These are phyloP conservation scores for Aphanomyces cochlioides DNA, from an alignment of 352 stramenopile species.

Conservation along the genomic window DNA sequence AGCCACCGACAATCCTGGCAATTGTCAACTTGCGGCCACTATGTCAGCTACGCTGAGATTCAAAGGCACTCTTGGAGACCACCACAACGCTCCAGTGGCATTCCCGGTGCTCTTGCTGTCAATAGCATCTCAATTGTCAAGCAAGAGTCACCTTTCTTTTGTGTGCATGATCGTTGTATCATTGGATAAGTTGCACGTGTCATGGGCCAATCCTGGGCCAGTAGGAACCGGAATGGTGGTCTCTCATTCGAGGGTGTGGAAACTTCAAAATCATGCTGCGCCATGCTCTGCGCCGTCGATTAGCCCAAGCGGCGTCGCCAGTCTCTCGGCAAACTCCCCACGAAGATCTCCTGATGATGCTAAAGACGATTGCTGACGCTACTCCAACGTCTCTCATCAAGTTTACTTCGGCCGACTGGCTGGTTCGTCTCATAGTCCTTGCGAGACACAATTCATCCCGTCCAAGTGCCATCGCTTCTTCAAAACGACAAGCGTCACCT, in stretches of 20 bases:
- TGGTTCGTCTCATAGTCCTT: conserved; percentile 72
- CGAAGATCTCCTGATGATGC: conserved; percentile 58
- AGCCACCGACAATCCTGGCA: too few species aligned
- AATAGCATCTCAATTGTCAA: too few species aligned
- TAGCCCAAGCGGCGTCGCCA: background rate
- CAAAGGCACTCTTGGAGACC: too few species aligned
- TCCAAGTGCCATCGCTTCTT: background rate
- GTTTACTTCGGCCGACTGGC: conserved; percentile 75
- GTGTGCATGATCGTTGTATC: too few species aligned
- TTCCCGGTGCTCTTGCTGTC: too few species aligned
- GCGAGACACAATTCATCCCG: conserved; percentile 62
- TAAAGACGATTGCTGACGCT: conserved; percentile 69
- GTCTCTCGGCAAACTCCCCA: conserved; percentile 11
- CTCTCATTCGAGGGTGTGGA: background rate
- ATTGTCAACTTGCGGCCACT: too few species aligned
- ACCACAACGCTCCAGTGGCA: too few species aligned
- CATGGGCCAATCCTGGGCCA: too few species aligned
- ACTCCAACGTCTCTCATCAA: conserved; percentile 54
- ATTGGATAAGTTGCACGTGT: too few species aligned
- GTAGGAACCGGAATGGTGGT: background rate
- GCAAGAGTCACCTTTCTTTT: too few species aligned
- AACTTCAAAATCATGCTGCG: conserved; percentile 15
- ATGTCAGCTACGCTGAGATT: too few species aligned
- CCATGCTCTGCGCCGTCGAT: background rate
- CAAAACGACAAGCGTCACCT: background rate